Base-by-base conservation (phyloP, 2,329 filamentous ascomycete species). In the Exophiala sp. region DNA sequence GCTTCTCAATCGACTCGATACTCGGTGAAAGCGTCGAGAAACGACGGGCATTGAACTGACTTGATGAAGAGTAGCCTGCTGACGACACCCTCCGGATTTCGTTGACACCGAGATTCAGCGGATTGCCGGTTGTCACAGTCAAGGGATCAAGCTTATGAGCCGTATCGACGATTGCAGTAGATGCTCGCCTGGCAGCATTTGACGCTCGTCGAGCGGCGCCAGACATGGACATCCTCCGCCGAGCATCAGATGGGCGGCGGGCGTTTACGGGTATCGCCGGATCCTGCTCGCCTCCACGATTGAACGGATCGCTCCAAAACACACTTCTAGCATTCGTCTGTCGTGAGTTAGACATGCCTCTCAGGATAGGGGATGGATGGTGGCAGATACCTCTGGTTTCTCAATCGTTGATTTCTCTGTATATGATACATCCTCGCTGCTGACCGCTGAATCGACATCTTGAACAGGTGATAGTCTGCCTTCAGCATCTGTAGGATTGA, bases 31-130 rank as follows among this genome's bases (percentile, higher is more conserved):
- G 27, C 10, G 42, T 35, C 18, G 49, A 55, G 14, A 42, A 52
- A 11, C 49, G 53, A 6, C 49, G 49, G 18, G 53, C 46, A 42
- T 50, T 47, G 39, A 53, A 56, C 14, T 53, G 43, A 10, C 41
- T 34, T 19, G 50, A 23, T 14, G 42, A n/a, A 6, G 46, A 18
- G 39, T 53, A 56, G n/a, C 50, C 50, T 16, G 38, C 50, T 2
- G 53, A 53, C n/a, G 53, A 53, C 2, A 56, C 50, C 34, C 50
- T 34, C 11, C 53, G 50, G 18, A 47, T 50, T 27, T 56, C 53
- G 23, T 56, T 56, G 37, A 56, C 47, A 11, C 34, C 50, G 14
- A 53, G 46, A 4, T 43, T 42, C 4, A 56, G 37, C 8, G 53
- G 53, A 44, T 56, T 56, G n/a, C 53, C 50, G 38, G 38, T 27